A percentile compares a stretch with the other conserved stretches of the same genome.
Evolutionary conservation across 2,329 filamentous ascomycete genomes (phyloP).

Genomic region (Cytospora leucostoma): DNA sequence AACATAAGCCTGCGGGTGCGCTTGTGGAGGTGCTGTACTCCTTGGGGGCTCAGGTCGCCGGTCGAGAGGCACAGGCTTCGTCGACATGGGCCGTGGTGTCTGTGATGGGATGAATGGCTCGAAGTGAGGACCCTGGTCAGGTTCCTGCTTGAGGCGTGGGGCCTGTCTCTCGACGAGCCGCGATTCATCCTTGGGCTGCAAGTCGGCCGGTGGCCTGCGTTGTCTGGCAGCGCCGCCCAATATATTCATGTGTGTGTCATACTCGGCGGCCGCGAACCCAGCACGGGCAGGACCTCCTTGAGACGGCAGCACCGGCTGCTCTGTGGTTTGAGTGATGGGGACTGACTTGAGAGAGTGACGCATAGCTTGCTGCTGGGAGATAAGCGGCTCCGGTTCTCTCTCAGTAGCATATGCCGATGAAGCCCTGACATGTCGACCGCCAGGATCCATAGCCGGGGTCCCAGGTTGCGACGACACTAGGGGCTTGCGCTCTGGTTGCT

Average conservation of each 20-base stretch:
- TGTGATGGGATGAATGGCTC: slow-evolving; percentile 48
- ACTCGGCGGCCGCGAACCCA: slow-evolving; percentile 24
- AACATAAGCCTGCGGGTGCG: slow-evolving; percentile 37
- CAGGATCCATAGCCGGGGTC: slow-evolving; percentile 20
- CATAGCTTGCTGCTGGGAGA: slow-evolving; percentile 37
- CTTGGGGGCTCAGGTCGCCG: slow-evolving; percentile 48
- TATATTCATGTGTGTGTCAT: slow-evolving; percentile 21
- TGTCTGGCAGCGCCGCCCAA: slow-evolving; percentile 35
- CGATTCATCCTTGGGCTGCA: slow-evolving; percentile 34
- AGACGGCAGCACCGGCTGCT: slow-evolving; percentile 32
- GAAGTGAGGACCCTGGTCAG: slow-evolving; percentile 48
- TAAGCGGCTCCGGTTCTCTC: slow-evolving; percentile 23
- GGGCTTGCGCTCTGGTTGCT: slow-evolving; percentile 23
- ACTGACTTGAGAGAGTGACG: slow-evolving; percentile 45
- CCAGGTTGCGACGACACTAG: slow-evolving; percentile 23
- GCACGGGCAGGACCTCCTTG: slow-evolving; percentile 38
- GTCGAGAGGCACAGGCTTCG: slow-evolving; percentile 44
- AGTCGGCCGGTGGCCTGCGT: slow-evolving; percentile 36
- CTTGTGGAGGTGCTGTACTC: slow-evolving; percentile 35
- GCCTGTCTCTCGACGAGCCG: slow-evolving; percentile 33
- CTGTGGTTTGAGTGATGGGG: slow-evolving; percentile 30
- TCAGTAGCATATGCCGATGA: slow-evolving; percentile 22
- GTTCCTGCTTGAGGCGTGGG: slow-evolving; percentile 53
- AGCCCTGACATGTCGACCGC: slow-evolving; percentile 21
- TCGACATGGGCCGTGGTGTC: slow-evolving; percentile 37